Evolutionary conservation across 805 yeast genomes (phyloP).

Genomic region (Torulaspora delbrueckii): DNA sequence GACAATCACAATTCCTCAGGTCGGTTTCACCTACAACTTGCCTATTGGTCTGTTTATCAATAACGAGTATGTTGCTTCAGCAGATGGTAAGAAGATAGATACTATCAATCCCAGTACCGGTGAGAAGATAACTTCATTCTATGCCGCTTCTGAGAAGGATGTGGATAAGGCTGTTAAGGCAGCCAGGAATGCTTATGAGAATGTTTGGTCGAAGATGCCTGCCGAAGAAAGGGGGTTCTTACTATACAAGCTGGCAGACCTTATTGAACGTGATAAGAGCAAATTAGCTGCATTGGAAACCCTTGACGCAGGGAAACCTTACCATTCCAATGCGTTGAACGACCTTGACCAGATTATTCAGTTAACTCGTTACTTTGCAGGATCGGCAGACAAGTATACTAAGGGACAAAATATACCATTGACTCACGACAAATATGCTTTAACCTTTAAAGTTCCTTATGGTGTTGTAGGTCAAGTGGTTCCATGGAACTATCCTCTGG

Average conservation of each 20-base stretch:
- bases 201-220: conserved; percentile 42
- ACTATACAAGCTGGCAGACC: conserved; percentile 43
- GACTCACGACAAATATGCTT: conserved; percentile 48
- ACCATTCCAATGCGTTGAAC: conserved; percentile 43
- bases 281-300: conserved; percentile 52
- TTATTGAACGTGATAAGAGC: conserved; percentile 43
- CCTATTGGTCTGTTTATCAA: conserved; percentile 62
- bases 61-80: conserved; percentile 45
- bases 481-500: conserved; percentile 47
- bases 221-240: conserved; percentile 42
- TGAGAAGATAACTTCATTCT: conserved; percentile 43
- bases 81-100: conserved; percentile 38
- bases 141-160: conserved; percentile 44
- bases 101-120: conserved; percentile 49
- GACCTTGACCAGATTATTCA: conserved; percentile 55
- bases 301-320: conserved; percentile 53
- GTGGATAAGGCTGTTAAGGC: conserved; percentile 49
- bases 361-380: conserved; percentile 59
- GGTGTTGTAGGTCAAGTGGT: conserved; percentile 46
- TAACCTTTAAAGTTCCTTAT: conserved; percentile 45
- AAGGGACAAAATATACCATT: conserved; percentile 57
- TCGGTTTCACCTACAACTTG: conserved; percentile 40
- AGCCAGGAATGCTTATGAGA: conserved; percentile 44
- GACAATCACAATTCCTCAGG: conserved; percentile 17
- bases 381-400: conserved; percentile 57